Evolutionary conservation across 768 basidiomycete genomes (phyloP).

Genomic region (Hemileccinum rubropunctum): DNA sequence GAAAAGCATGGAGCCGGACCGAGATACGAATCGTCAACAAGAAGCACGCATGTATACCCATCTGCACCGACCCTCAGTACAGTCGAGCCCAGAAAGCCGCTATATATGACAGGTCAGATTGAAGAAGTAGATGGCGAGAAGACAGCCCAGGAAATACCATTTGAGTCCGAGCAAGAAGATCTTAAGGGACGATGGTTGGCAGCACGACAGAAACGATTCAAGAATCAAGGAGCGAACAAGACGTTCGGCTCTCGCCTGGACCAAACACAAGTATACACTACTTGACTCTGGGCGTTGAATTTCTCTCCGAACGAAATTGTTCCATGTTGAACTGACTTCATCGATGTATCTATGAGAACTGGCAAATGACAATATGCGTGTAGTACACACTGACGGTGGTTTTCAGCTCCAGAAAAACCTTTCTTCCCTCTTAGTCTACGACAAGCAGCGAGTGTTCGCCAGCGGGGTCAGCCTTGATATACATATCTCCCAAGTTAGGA

Average conservation of each 20-base stretch:
- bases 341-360: no score
- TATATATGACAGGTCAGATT: not conserved
- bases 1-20: not conserved
- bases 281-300: not conserved
- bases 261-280: not conserved
- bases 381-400: no score
- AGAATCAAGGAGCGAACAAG: no score
- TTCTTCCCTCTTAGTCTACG: no score
- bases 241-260: not conserved
- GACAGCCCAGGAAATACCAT: not conserved
- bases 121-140: not conserved
- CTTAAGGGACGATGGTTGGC: constrained; percentile 6
- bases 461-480: no score
- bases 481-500: no score
- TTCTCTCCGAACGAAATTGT: no score
- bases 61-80: not conserved
- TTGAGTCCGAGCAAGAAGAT: constrained; percentile 8
- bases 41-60: not conserved
- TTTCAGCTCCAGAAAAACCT: no score
- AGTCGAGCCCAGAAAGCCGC: not conserved
- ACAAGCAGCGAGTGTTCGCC: no score
- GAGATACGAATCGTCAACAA: not conserved
- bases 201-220: not conserved
- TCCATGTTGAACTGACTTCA: no score
- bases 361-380: no score